phyloP scores from a whole-genome alignment of 306 rosid species.

The Psophocarpus tetragonolobus region DNA sequence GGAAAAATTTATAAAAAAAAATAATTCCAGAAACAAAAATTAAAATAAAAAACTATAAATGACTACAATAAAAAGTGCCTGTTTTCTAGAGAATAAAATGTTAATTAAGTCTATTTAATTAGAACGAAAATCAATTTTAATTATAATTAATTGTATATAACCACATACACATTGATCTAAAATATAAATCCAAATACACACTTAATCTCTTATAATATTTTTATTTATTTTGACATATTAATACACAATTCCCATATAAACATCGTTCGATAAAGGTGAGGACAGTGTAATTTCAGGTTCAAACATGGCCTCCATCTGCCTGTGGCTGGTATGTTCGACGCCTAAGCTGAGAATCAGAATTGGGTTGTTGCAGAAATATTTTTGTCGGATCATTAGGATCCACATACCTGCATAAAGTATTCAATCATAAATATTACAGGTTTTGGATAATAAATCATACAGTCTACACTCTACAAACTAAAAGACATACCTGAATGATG shows the following conservation, averaged over 20 bases:
- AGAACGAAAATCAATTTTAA: background rate
- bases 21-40: too few species aligned
- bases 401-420: conserved; percentile 71
- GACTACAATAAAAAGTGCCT: too few species aligned
- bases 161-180: background rate
- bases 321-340: conserved; percentile 87
- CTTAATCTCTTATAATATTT: conserved; percentile 13
- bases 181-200: background rate
- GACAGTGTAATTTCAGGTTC: background rate
- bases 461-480: background rate
- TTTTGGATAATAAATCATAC: background rate
- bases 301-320: conserved; percentile 50
- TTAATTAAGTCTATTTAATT: too few species aligned
- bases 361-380: conserved; percentile 95
- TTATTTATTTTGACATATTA: conserved; percentile 8
- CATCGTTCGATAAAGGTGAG: conserved; percentile 4
- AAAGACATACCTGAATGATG: background rate
- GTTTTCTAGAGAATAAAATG: too few species aligned
- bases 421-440: conserved; percentile 3
- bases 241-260: conserved; percentile 24
- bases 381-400: conserved; percentile 97
- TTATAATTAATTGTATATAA: background rate
- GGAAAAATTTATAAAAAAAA: too few species aligned
- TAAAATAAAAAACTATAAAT: too few species aligned
- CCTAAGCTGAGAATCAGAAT: conserved; percentile 80